Percentiles rank a stretch among this genome's conserved stretches.
These are phyloP conservation scores for Orobanche coerulescens DNA, from an alignment of 257 asterid genomes.

Conservation along the genomic window DNA sequence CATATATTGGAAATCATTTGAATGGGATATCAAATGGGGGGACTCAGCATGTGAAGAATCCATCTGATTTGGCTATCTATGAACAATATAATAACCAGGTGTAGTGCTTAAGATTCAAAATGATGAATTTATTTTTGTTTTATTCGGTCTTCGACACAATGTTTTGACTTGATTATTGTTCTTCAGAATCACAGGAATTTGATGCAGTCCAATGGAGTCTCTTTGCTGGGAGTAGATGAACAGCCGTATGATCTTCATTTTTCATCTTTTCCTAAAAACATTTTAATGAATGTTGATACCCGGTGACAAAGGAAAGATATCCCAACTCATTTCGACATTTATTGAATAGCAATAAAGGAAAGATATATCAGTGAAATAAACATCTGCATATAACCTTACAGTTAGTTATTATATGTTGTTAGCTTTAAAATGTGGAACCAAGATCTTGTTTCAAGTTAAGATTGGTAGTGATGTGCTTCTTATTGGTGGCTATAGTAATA, in stretches of 20 bases:
- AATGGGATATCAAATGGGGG: constrained; percentile 37
- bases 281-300: not conserved
- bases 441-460: too few relatives aligned
- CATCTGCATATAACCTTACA: too few relatives aligned
- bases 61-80: constrained; percentile 71
- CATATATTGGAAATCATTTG: constrained; percentile 27
- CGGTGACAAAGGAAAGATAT: not conserved
- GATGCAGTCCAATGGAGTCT: constrained; percentile 42
- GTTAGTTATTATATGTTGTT: too few relatives aligned
- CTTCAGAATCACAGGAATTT: constrained; percentile 44
- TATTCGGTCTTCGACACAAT: constrained; percentile 15
- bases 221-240: constrained; percentile 41
- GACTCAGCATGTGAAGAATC: constrained; percentile 37
- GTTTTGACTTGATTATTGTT: constrained; percentile 25
- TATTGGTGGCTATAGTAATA: too few relatives aligned
- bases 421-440: too few relatives aligned
- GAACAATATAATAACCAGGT: constrained; percentile 80
- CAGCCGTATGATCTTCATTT: constrained; percentile 47
- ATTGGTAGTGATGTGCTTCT: too few relatives aligned
- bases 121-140: not conserved
- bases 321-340: not conserved
- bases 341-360: too few relatives aligned
- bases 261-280: constrained; percentile 5
- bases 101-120: constrained; percentile 11
- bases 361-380: too few relatives aligned